A percentile compares a stretch with the other conserved stretches of the same genome.
Evolutionary conservation across 2,329 filamentous ascomycete species (phyloP).

Genomic region (Xenoacremonium recifei): DNA sequence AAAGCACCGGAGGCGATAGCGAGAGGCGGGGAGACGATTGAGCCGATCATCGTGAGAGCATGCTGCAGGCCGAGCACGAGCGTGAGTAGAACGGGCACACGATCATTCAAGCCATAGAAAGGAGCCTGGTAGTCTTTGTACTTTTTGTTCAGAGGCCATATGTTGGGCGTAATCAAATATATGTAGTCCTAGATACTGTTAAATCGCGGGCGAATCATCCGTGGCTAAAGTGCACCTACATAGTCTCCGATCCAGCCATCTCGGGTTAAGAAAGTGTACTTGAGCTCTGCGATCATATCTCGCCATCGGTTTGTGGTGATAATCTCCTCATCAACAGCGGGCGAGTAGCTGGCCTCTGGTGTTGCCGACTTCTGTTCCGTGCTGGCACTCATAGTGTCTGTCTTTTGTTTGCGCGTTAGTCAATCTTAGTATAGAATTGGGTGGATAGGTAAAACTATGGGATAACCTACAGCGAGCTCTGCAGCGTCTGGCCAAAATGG

Average conservation of each 20-base stretch:
- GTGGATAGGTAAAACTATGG: background rate
- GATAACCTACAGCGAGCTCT: too few species aligned
- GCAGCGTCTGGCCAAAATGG: too few species aligned
- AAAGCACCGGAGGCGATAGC: constrained; percentile 53
- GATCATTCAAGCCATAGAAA: constrained; percentile 68
- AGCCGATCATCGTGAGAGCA: constrained; percentile 64
- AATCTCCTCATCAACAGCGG: too few species aligned
- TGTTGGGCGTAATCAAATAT: constrained; percentile 9
- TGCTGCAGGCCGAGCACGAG: constrained; percentile 69
- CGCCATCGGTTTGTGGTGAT: background rate
- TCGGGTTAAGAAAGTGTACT: background rate
- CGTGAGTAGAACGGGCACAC: constrained; percentile 65
- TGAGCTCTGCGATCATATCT: background rate
- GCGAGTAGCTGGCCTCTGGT: background rate
- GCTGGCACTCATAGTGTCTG: background rate
- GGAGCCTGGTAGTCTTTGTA: constrained; percentile 34
- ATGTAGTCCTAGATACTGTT: too few species aligned
- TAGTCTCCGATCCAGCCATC: constrained; percentile 4
- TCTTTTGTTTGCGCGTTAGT: background rate
- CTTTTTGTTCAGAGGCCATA: constrained; percentile 7
- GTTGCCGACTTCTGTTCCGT: background rate
- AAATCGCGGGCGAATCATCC: too few species aligned
- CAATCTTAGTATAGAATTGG: background rate
- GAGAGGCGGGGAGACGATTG: constrained; percentile 57
- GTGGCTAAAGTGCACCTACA: too few species aligned